Percentiles rank a stretch among this genome's conserved stretches.
Conservation (phyloP, 345 rosid species). For the Conringia planisiliqua region DNA sequence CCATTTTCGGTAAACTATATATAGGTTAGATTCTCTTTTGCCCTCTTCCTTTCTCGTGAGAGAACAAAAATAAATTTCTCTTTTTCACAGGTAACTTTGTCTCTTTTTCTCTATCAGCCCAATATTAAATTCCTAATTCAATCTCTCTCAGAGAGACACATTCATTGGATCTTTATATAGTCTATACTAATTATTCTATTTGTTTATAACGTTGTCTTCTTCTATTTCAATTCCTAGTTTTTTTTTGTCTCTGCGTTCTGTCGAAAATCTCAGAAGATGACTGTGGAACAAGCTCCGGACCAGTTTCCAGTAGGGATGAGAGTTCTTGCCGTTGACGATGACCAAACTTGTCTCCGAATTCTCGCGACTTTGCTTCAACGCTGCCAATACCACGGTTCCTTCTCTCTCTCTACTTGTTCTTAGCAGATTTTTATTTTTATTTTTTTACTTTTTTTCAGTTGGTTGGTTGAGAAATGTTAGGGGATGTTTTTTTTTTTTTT, state of each 20-base stretch:
- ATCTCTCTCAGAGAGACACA: background rate
- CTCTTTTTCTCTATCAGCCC: constrained; percentile 7
- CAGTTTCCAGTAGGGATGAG: constrained; percentile 75
- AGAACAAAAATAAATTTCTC: background rate
- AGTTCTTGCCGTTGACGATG: constrained; percentile 82
- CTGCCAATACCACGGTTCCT: constrained; percentile 62
- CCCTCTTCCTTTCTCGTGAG: constrained; percentile 12
- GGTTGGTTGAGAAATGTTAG: background rate
- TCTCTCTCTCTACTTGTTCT: background rate
- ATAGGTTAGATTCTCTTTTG: constrained; percentile 37
- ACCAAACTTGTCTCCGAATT: constrained; percentile 61
- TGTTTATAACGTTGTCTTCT: background rate
- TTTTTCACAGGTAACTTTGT: background rate
- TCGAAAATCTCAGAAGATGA: constrained; percentile 37
- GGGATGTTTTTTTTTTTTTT: too few species aligned
- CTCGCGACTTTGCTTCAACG: constrained; percentile 57
- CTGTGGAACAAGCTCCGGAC: constrained; percentile 45
- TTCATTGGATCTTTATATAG: constrained; percentile 12
- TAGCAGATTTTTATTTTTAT: background rate
- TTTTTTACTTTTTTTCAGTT: background rate
- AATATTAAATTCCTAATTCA: background rate
- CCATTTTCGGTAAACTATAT: too few species aligned
- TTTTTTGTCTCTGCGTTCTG: background rate
- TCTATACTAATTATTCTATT: background rate
- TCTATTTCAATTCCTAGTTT: background rate